Conservation (phyloP, 1,284 basidiomycete species). For the Phaffia rhodozyma region DNA sequence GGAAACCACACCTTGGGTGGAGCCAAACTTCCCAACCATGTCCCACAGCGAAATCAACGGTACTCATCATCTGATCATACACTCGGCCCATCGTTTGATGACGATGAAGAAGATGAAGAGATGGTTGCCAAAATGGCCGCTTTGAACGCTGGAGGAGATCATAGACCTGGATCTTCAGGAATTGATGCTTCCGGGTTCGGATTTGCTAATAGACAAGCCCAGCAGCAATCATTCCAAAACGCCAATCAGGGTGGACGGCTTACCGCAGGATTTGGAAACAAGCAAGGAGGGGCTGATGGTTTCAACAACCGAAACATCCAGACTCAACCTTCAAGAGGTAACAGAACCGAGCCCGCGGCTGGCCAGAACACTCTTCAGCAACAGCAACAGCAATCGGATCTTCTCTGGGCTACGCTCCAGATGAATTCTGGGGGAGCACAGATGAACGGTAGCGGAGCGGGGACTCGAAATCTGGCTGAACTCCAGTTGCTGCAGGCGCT, state of each 20-base stretch:
- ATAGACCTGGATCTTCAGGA: not conserved
- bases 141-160: constrained; percentile 11
- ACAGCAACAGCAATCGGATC: constrained; percentile 9
- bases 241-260: not conserved
- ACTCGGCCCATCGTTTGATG: constrained; percentile 17
- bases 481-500: constrained; percentile 17
- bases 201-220: not conserved
- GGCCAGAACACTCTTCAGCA: not conserved
- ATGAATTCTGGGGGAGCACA: constrained; percentile 1
- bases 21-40: constrained; percentile 12
- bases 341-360: not conserved
- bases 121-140: constrained; percentile 52
- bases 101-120: constrained; percentile 46
- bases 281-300: not conserved
- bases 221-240: not conserved
- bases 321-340: not conserved
- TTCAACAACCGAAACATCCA: no score
- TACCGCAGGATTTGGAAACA: not conserved
- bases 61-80: constrained; percentile 18
- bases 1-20: not conserved
- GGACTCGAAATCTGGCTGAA: constrained; percentile 10
- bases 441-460: not conserved
- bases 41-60: constrained; percentile 11
- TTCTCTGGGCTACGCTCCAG: constrained; percentile 5
- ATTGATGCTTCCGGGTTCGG: no score